Evolutionary conservation across 2,329 filamentous ascomycete genomes (phyloP).

Genomic region (Byssochlamys sp.): DNA sequence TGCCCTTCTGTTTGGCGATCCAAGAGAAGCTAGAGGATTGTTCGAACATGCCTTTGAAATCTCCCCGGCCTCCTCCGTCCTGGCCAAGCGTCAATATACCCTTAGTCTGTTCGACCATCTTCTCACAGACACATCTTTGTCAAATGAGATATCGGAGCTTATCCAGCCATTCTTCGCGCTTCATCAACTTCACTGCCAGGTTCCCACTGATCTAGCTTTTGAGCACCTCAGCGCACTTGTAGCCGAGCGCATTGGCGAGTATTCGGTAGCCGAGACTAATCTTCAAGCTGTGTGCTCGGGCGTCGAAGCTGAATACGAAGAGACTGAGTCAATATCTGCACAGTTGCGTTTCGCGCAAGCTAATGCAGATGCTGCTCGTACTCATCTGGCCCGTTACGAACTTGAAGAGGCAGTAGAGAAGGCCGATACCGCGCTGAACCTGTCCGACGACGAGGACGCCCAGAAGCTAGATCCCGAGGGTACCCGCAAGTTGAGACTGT

Average conservation of each 20-base stretch:
- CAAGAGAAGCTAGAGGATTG: slow-evolving; percentile 67
- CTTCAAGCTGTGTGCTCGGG: slow-evolving; percentile 58
- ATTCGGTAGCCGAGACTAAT: slow-evolving; percentile 51
- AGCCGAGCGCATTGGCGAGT: slow-evolving; percentile 68
- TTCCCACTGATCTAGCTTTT: slow-evolving; percentile 60
- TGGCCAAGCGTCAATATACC: slow-evolving; percentile 70
- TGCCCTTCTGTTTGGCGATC: slow-evolving; percentile 64
- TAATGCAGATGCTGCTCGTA: slow-evolving; percentile 78
- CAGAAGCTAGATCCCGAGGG: slow-evolving; percentile 54
- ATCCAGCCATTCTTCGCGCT: slow-evolving; percentile 84
- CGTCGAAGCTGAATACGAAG: slow-evolving; percentile 75
- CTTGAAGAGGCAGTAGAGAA: slow-evolving; percentile 65
- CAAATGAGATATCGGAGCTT: slow-evolving; percentile 51
- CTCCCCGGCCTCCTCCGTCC: slow-evolving; percentile 62
- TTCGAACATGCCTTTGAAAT: slow-evolving; percentile 95
- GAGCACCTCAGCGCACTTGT: slow-evolving; percentile 72
- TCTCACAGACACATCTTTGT: slow-evolving; percentile 44
- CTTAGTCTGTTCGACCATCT: slow-evolving; percentile 75
- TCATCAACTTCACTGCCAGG: slow-evolving; percentile 65
- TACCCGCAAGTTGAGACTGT: slow-evolving; percentile 63
- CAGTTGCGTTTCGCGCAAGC: slow-evolving; percentile 71
- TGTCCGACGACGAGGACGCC: slow-evolving; percentile 63
- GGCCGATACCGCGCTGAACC: slow-evolving; percentile 67
- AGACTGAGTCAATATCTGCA: slow-evolving; percentile 63
- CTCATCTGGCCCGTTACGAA: slow-evolving; percentile 59